Base-by-base conservation (phyloP, 179 eudicot species). In the Nepenthes alata region DNA sequence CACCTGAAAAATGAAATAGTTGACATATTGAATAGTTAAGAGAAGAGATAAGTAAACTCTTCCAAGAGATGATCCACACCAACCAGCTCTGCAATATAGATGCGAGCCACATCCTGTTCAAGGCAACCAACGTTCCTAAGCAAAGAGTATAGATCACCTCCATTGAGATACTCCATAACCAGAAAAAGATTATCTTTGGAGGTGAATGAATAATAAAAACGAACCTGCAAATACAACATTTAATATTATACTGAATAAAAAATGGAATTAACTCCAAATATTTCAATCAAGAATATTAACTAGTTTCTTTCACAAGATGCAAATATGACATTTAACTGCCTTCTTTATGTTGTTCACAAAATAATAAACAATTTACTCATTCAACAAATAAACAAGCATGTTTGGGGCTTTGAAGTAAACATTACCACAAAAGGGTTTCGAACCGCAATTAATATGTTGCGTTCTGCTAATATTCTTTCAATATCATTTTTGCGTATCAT, bases 91-190 rank as follows among this genome's bases (percentile, higher is more conserved):
- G 81, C 81, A 45, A 77, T 38, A 45, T 77, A 77, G 63, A 60
- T 70, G 47, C 78, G 78, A 62, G 78, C 78, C 44, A 77, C 59
- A 60, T 77, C 75, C 59, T 77, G 78, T 49, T 77, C 75, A 15
- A 77, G 77, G 67, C 81, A 77, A 66, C 75, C 72, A 60, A 77
- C 77, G 57, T 70, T 77, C 35, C 65, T 66, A 13, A 77, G 81
- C 67, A 77, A 66, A 70, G 81, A 77, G 57, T 69, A 77, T 11
- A 77, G 47, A 61, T 77, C 81, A 55, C 81, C 81, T 38, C 81
- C 81, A 57, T 70, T 77, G 47, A 77, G 78, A 70, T 77, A 77
- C 39, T 77, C 81, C 78, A 77, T 77, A 25, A 77, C 81, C 72
- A 77, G 60, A 70, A 70, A 77, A 67, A 77, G 75, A 67, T 70